Base-by-base conservation (phyloP, 2,329 filamentous ascomycete species). In the Fusarium sambucinum region DNA sequence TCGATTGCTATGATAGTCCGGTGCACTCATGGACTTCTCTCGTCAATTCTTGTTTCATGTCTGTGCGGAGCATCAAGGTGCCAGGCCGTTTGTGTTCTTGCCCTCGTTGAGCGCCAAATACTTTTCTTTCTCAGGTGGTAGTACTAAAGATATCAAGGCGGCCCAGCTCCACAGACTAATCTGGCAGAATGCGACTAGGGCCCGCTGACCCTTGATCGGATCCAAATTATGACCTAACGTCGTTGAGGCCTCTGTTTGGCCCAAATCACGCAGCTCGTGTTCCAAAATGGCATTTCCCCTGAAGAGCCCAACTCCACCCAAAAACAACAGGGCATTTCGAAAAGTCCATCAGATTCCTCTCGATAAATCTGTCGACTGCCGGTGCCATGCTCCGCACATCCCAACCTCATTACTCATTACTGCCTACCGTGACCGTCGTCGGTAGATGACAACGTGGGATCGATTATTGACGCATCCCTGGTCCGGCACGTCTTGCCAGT, bases 201-300 rank as follows among this genome's bases (percentile, higher is more conserved):
- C 27, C 63, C 69, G 63, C 45, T 62, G 50, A 40, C 61, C 62
- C 46, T 65, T 42, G 40, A 56, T 55, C 54, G 72, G 72, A 75
- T 75, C 74, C 71, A 64, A 44, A 41, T 37, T 32, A 63, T 61
- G 52, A 55, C 62, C 57, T 66, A 53, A 59, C 55, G 23, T 58
- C 54, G 40, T 55, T 65, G 37, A 47, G 55, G 40, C 60, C 64
- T 71, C 63, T 70, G 64, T 66, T 70, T 74, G 72, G 73, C 40
- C 67, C 59, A 68, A 66, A 68, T 55, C 21, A 53, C 52, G 60
- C 70, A 74, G 48, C 74, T 78, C 76, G 75, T 78, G 75, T 77
- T 74, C 76, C 50, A 68, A 77, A 76, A 73, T 74, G 76, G 74
- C 54, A 68, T 59, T 64, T 63, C 55, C 63, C 63, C 60, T 65